These are phyloP conservation scores for Capronia americana DNA, from an alignment of 2,329 filamentous ascomycete genomes.

Conservation along the genomic window DNA sequence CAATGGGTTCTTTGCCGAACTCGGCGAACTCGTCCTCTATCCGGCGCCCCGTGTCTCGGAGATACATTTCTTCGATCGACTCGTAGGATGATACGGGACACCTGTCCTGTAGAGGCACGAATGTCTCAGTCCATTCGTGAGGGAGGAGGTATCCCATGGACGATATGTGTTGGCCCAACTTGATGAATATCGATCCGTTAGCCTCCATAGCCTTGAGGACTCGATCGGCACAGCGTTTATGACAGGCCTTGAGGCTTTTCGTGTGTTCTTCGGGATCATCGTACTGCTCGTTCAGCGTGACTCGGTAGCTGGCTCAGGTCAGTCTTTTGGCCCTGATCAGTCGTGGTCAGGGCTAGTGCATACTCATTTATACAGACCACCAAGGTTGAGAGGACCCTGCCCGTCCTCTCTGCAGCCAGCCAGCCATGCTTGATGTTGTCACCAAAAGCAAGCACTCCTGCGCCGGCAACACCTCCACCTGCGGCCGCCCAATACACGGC, in stretches of 20 bases:
- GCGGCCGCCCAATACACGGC: constrained; percentile 35
- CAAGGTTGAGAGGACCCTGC: constrained; percentile 76
- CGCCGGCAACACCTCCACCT: constrained; percentile 29
- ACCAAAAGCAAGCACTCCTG: constrained; percentile 51
- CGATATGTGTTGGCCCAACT: constrained; percentile 93
- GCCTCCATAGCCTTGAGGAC: constrained; percentile 87
- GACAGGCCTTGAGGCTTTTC: constrained; percentile 78
- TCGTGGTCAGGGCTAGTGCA: constrained; percentile 17
- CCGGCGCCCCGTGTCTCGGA: constrained; percentile 77
- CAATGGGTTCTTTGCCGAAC: constrained; percentile 81
- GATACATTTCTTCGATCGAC: constrained; percentile 86
- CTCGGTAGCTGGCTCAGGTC: constrained; percentile 72
- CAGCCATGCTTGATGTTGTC: constrained; percentile 78
- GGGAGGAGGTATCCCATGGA: constrained; percentile 95
- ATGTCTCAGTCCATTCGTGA: constrained; percentile 90
- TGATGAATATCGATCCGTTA: constrained; percentile 98
- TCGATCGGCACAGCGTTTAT: constrained; percentile 88
- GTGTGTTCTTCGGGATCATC: constrained; percentile 69
- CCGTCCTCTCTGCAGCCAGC: constrained; percentile 75
- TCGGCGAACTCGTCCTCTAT: constrained; percentile 85
- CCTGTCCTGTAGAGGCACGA: constrained; percentile 93
- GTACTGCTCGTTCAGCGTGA: constrained; percentile 73
- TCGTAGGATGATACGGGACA: constrained; percentile 91
- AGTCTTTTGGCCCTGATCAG: not conserved
- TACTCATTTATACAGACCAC: constrained; percentile 89